Evolutionary conservation across 768 basidiomycete genomes (phyloP), one percentile per base, ranked within the genome.

Genomic region (Podaxis mareebaensis): DNA sequence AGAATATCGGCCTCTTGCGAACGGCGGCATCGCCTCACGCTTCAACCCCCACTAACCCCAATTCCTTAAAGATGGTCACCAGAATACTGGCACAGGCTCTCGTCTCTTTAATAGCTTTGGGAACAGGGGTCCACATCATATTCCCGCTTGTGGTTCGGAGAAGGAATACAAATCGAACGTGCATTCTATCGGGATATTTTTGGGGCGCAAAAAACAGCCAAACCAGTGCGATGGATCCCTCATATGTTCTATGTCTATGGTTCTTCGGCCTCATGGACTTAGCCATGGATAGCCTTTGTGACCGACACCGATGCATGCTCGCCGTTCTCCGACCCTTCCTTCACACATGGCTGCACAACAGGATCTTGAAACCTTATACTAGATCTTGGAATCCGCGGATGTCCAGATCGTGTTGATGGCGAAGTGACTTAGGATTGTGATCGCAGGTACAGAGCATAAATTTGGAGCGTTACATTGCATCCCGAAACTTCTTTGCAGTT

Each of bases 261-360:
- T 46, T 20, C 20, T 6, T 20, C 7, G 17, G 3, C 20, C 20
- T 20, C 44, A 44, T 13, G n/a, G 12, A 12, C 33, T 33, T 33
- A 33, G 8, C 33, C 33, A 33, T 33, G 33, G 33, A 33, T 33
- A 33, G 33, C 33, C 33, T 33, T 33, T 33, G 33, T 3, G 33
- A 15, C 42, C 20, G 20, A 46, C n/a, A 15, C n/a, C 5, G 44
- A 46, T 20, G 20, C n/a, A 46, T 46, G 6, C 33, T 46, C 20
- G 17, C 11, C 46, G 77, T 75, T 78, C 67, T 77, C 76, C 22
- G 75, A 78, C 63, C 77, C 77, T 66, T 74, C 76, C 4, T 67
- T 79, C 39, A 33, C 39, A 24, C 39, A 46, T 24, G 44, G 56
- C 71, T 78, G 20, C 75, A 74, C 28, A 74, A 75, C 64, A 61